These are phyloP conservation scores for Lipomyces sp. DNA, from an alignment of 805 yeast genomes.

Conservation along the genomic window DNA sequence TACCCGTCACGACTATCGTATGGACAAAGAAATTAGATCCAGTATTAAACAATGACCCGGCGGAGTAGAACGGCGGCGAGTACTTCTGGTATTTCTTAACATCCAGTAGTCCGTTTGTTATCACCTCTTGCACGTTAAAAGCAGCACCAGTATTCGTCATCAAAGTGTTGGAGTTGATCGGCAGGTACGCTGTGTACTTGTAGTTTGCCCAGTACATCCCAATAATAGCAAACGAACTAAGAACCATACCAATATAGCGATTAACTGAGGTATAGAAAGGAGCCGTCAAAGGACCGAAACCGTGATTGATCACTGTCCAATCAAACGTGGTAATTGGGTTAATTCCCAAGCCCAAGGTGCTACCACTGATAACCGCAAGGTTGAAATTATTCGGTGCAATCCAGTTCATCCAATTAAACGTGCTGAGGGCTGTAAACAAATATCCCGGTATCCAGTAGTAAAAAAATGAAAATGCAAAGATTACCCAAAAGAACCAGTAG, in stretches of 20 bases:
- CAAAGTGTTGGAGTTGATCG: constrained; percentile 52
- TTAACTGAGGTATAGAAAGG: constrained; percentile 48
- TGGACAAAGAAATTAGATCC: constrained; percentile 62
- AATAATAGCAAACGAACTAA: constrained; percentile 3
- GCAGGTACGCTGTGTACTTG: constrained; percentile 47
- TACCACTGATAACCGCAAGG: constrained; percentile 70
- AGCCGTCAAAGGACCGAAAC: constrained; percentile 43
- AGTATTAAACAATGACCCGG: constrained; percentile 62
- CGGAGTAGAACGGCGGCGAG: constrained; percentile 70
- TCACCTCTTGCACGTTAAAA: constrained; percentile 52
- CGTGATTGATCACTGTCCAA: constrained; percentile 63
- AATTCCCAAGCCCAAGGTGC: constrained; percentile 62
- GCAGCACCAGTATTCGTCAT: constrained; percentile 52
- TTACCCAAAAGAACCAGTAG: constrained; percentile 53
- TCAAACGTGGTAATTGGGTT: constrained; percentile 68
- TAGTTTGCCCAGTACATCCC: constrained; percentile 22
- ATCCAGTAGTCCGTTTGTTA: constrained; percentile 49
- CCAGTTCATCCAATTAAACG: constrained; percentile 67
- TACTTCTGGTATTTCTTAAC: constrained; percentile 56
- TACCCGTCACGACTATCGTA: constrained; percentile 59
- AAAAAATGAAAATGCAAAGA: constrained; percentile 49
- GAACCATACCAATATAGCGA: background rate
- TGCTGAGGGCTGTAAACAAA: constrained; percentile 43
- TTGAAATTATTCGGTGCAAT: constrained; percentile 58
- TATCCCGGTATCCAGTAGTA: constrained; percentile 67